Percentiles rank a stretch among this genome's conserved stretches.
Conservation (phyloP, 202 grass and related monocot genomes). For the Schoenoplectus tabernaemontani region DNA sequence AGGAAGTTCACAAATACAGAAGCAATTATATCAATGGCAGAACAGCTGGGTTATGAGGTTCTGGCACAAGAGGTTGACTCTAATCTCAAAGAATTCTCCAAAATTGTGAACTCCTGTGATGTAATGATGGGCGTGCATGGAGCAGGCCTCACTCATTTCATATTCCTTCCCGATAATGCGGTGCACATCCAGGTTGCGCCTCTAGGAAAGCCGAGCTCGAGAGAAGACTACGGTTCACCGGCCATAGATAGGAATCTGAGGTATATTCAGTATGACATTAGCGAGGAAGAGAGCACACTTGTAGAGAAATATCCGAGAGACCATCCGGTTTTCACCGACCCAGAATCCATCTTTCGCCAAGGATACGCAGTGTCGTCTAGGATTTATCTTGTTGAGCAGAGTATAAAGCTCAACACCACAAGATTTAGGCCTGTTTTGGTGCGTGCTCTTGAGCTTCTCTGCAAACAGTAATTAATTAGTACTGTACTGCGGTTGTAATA, state of each 20-base stretch:
- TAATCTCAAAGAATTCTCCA: slow-evolving; percentile 29
- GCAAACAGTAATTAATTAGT: not conserved
- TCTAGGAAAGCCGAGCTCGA: slow-evolving; percentile 48
- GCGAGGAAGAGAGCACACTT: slow-evolving; percentile 56
- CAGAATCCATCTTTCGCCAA: slow-evolving; percentile 35
- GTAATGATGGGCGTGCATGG: slow-evolving; percentile 69
- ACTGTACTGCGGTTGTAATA: too few relatives aligned
- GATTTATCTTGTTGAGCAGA: slow-evolving; percentile 54
- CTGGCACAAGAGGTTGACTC: slow-evolving; percentile 30
- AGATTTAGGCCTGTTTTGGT: slow-evolving; percentile 41
- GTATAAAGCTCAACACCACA: slow-evolving; percentile 29
- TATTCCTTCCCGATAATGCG: slow-evolving; percentile 67
- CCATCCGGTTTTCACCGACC: slow-evolving; percentile 50
- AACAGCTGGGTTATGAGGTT: slow-evolving; percentile 50
- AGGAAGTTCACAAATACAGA: slow-evolving; percentile 50
- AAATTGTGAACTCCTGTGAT: slow-evolving; percentile 62
- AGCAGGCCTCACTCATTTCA: slow-evolving; percentile 59
- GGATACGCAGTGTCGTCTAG: slow-evolving; percentile 45
- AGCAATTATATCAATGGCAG: slow-evolving; percentile 38
- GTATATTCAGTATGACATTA: slow-evolving; percentile 70
- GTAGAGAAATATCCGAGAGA: slow-evolving; percentile 32
- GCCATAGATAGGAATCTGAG: slow-evolving; percentile 52
- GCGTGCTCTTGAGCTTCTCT: slow-evolving; percentile 41
- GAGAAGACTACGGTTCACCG: slow-evolving; percentile 57
- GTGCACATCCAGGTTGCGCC: slow-evolving; percentile 78